Percentiles rank a stretch among this genome's conserved stretches.
Evolutionary conservation across 2,329 filamentous ascomycete species (phyloP).

Genomic region (Penicillium brasilianum): DNA sequence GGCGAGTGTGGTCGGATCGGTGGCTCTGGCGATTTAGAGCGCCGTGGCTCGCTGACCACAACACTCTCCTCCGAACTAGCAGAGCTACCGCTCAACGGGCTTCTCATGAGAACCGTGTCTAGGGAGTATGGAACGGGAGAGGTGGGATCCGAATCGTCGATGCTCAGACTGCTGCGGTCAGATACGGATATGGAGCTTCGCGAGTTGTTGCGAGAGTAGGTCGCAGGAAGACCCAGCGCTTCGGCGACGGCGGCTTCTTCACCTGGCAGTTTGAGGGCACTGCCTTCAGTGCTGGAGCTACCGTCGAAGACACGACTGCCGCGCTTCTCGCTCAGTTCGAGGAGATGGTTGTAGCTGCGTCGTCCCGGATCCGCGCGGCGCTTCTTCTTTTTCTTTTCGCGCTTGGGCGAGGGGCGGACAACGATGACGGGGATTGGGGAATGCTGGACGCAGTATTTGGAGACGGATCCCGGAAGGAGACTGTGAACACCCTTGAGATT

Average conservation of each 20-base stretch:
- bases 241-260: slow-evolving; percentile 58
- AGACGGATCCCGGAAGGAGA: slow-evolving; percentile 84
- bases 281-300: slow-evolving; percentile 53
- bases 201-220: slow-evolving; percentile 36
- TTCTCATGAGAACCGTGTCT: slow-evolving; percentile 33
- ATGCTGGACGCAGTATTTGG: slow-evolving; percentile 93
- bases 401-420: slow-evolving; percentile 83
- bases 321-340: slow-evolving; percentile 64
- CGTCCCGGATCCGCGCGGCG: slow-evolving; percentile 76
- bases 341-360: slow-evolving; percentile 76
- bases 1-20: slow-evolving; percentile 11
- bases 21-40: slow-evolving; percentile 13
- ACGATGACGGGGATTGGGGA: slow-evolving; percentile 93
- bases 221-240: slow-evolving; percentile 52
- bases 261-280: slow-evolving; percentile 50
- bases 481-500: slow-evolving; percentile 86
- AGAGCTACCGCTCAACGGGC: slow-evolving; percentile 29
- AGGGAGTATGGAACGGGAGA: slow-evolving; percentile 31
- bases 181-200: slow-evolving; percentile 44
- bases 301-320: slow-evolving; percentile 60
- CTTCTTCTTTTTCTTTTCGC: slow-evolving; percentile 88
- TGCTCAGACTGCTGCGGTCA: slow-evolving; percentile 40
- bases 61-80: slow-evolving; percentile 37
- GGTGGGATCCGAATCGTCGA: slow-evolving; percentile 34
- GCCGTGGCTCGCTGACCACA: slow-evolving; percentile 12